These are phyloP conservation scores for Aquanectria penicillioides DNA, from an alignment of 2,329 filamentous ascomycete species.

Conservation along the genomic window DNA sequence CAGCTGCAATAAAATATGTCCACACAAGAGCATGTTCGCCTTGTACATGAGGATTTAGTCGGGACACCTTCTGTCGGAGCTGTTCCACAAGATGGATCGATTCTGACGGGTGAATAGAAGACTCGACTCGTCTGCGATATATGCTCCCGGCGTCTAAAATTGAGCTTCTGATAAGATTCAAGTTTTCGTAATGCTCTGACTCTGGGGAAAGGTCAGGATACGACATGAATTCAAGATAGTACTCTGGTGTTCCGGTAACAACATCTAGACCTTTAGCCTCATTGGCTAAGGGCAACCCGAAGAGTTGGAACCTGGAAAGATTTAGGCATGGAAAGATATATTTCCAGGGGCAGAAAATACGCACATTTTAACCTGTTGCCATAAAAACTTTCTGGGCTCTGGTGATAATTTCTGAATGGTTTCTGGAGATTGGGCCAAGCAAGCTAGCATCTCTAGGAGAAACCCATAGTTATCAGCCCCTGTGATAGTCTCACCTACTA, in stretches of 20 bases:
- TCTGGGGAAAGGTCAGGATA: slow-evolving; percentile 32
- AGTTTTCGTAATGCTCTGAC: slow-evolving; percentile 32
- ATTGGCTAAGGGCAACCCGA: slow-evolving; percentile 41
- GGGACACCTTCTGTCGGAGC: slow-evolving; percentile 43
- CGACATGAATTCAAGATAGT: slow-evolving; percentile 43
- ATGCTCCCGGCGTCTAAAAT: slow-evolving; percentile 41
- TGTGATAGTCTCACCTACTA: slow-evolving; percentile 54
- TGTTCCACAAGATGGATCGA: slow-evolving; percentile 44
- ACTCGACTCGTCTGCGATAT: slow-evolving; percentile 39
- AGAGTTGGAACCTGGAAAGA: slow-evolving; percentile 42
- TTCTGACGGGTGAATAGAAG: slow-evolving; percentile 27
- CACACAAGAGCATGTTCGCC: slow-evolving; percentile 53
- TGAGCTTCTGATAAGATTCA: slow-evolving; percentile 33
- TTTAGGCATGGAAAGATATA: not conserved
- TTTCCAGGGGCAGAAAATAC: rapidly evolving
- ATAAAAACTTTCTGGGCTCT: slow-evolving; percentile 38
- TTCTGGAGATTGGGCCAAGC: slow-evolving; percentile 37
- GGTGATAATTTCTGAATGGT: slow-evolving; percentile 30
- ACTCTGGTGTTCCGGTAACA: slow-evolving; percentile 29
- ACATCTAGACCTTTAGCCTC: slow-evolving; percentile 41
- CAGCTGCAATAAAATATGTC: slow-evolving; percentile 53
- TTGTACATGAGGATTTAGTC: slow-evolving; percentile 40
- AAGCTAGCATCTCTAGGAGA: slow-evolving; percentile 49
- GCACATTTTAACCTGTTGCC: slow-evolving; percentile 47
- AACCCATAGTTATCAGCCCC: slow-evolving; percentile 50